Conservation (phyloP, 345 rosid genomes). For the Fremontodendron californicum region DNA sequence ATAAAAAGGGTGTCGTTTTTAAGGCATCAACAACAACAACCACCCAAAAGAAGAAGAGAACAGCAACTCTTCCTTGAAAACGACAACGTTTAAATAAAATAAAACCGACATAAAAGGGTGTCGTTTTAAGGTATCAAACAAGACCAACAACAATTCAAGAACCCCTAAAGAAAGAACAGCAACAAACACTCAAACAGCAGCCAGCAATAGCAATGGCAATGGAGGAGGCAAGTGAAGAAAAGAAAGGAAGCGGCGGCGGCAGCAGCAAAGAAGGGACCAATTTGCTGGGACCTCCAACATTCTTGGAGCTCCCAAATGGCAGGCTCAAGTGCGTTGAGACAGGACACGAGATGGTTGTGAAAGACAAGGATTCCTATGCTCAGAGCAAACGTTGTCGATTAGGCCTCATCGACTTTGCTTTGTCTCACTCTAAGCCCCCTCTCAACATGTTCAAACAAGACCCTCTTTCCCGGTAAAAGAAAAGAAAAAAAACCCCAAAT, state of each 20-base stretch:
- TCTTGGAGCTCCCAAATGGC: conserved; percentile 57
- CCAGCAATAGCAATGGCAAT: conserved; percentile 4
- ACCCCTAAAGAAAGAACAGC: no score
- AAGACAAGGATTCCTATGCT: conserved; percentile 64
- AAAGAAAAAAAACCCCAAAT: background rate
- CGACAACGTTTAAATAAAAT: no score
- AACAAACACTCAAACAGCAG: no score
- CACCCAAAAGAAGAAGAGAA: no score
- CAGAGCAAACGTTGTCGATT: conserved; percentile 77
- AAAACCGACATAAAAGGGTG: no score
- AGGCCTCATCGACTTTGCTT: conserved; percentile 75
- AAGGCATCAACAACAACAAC: no score
- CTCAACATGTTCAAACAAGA: conserved; percentile 80
- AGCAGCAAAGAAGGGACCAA: conserved; percentile 41
- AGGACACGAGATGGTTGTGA: conserved; percentile 65
- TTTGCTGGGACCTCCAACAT: conserved; percentile 61
- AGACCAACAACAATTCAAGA: no score
- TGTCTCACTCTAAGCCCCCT: conserved; percentile 61
- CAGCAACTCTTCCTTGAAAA: no score
- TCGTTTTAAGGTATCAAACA: no score
- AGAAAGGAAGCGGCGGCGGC: conserved; percentile 10
- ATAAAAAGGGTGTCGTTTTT: background rate
- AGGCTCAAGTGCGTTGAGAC: conserved; percentile 83
- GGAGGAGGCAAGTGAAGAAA: conserved; percentile 23
- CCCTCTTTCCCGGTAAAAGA: conserved; percentile 57